These are phyloP conservation scores for Sonneratia alba DNA, from an alignment of 345 rosid species.

Conservation along the genomic window DNA sequence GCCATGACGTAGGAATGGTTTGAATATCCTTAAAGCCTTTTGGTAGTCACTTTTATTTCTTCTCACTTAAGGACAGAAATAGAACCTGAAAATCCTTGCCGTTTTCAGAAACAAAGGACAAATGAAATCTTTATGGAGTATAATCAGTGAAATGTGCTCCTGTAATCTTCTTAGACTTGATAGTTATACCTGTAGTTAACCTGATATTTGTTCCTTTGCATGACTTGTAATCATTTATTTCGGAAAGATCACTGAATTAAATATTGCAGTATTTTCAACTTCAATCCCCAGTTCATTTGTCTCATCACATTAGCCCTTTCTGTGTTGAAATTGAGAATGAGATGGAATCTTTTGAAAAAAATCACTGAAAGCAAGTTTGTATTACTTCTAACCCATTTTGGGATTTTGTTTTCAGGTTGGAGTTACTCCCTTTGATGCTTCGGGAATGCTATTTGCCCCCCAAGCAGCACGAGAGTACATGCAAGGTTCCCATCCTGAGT, in stretches of 20 bases:
- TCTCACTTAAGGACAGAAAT: background rate
- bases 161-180: background rate
- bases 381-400: background rate
- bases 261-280: background rate
- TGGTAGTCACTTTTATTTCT: background rate
- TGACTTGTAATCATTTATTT: background rate
- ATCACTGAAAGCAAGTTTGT: background rate
- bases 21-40: background rate
- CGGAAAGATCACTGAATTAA: background rate
- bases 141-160: background rate
- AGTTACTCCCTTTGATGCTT: slow-evolving; percentile 39
- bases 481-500: slow-evolving; percentile 49
- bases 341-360: background rate
- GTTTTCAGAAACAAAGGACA: background rate
- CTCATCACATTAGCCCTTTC: background rate
- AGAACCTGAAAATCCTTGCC: background rate
- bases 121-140: background rate
- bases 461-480: slow-evolving; percentile 48
- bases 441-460: slow-evolving; percentile 49
- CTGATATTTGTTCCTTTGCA: background rate
- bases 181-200: too few relatives aligned
- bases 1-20: background rate
- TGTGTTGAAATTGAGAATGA: background rate
- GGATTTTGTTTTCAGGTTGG: slow-evolving; percentile 31
- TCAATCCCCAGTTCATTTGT: background rate